Evolutionary conservation across 345 rosid genomes (phyloP), one percentile per base, ranked within the genome.

Genomic region (Corchorus capsularis): DNA sequence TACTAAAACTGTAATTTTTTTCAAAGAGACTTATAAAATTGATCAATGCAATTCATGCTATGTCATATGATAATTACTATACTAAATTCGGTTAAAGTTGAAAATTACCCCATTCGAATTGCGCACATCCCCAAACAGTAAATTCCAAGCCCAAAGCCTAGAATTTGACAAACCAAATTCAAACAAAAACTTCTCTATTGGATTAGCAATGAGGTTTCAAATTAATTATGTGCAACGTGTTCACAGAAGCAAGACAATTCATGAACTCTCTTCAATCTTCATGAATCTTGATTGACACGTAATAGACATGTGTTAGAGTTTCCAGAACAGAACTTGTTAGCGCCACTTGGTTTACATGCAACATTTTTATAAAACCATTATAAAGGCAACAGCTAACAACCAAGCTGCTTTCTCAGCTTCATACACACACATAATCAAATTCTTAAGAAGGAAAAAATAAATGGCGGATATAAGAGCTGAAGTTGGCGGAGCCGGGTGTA

Each of bases 401-500:
- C 14, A 15, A 20, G 13, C 27, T 27, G 27, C 27, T 22, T 45
- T 11, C 37, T 4, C 6, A 19, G 8, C 71, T 46, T 14, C 72
- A 27, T 35, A 46, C 0, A 20, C 14, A 20, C 43, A 39, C 43
- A 39, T 6, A 6, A 59, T 4, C 16, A 22, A 59, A 27, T 34
- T 59, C 37, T 34, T 22, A 59, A 59, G 35, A 59, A 10, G 11
- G 22, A 34, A 10, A 35, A 39, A 41, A n/a, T n/a, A 27, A 49
- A 69, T 69, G 57, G 15, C 72, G 59, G 72, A 50, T 27, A 32
- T 32, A 50, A 54, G 52, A 19, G 63, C 60, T 50, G 77, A 74
- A 56, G 83, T 77, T 65, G 71, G 67, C 50, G 37, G 67, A 1
- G 34, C 13, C 45, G 63, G 20, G 47, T 86, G 87, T 73, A 80